Conservation (phyloP, 306 rosid species). For the Glycine latifolia region DNA sequence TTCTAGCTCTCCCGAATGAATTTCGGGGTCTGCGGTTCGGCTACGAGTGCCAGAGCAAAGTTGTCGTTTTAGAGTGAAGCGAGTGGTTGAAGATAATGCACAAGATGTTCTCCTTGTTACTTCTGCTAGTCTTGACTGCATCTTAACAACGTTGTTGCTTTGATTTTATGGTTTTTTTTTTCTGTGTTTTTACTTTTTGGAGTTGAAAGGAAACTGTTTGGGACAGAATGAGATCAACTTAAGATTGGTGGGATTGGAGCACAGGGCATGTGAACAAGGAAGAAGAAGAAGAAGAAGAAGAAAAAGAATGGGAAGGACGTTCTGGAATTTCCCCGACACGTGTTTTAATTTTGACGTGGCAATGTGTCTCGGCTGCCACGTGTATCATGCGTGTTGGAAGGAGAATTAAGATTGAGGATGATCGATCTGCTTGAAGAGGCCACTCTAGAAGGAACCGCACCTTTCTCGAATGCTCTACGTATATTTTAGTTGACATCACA, state of each 20-base stretch:
- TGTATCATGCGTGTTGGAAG: neutral
- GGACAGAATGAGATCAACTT: neutral
- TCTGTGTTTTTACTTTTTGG: neutral
- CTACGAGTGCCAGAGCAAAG: constrained; percentile 49
- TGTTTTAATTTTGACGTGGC: constrained; percentile 55
- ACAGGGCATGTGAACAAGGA: too few relatives aligned
- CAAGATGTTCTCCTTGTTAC: constrained; percentile 36
- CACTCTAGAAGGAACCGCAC: too few relatives aligned
- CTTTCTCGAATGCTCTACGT: too few relatives aligned
- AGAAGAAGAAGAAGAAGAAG: constrained; percentile 28
- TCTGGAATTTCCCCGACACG: constrained; percentile 55
- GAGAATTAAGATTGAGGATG: neutral
- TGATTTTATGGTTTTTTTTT: neutral
- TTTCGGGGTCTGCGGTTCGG: constrained; percentile 33
- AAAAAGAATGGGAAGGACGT: constrained; percentile 23
- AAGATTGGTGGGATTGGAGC: neutral
- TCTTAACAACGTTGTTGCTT: neutral
- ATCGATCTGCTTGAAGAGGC: too few relatives aligned
- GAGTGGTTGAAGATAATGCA: neutral
- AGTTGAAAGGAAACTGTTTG: neutral
- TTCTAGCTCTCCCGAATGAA: constrained; percentile 64
- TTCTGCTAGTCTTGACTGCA: constrained; percentile 58
- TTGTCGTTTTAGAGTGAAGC: constrained; percentile 40
- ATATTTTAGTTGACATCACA: too few relatives aligned
- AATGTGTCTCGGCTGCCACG: constrained; percentile 29